These are phyloP conservation scores for Amauroascus niger DNA, from an alignment of 2,329 filamentous ascomycete genomes.

Conservation along the genomic window DNA sequence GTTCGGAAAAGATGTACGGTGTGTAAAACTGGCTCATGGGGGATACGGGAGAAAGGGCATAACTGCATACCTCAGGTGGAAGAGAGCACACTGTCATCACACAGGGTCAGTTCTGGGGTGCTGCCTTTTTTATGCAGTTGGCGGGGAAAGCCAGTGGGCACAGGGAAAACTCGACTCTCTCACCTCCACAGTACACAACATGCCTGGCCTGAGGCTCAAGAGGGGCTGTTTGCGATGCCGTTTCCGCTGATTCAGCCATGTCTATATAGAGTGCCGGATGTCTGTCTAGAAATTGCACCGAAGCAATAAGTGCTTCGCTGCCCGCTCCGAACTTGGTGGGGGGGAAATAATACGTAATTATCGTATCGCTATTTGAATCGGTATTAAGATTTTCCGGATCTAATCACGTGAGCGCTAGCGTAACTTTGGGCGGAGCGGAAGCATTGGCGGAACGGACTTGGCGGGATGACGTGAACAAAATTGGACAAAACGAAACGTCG, in stretches of 20 bases:
- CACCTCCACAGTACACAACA: conserved; percentile 54
- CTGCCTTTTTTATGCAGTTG: background rate
- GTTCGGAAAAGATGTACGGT: background rate
- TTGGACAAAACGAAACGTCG: no score
- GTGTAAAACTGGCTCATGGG: background rate
- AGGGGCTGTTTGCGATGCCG: conserved; percentile 8
- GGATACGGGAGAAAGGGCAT: background rate
- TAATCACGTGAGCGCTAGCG: no score
- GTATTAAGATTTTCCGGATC: background rate
- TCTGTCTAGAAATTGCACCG: background rate
- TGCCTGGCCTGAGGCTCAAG: conserved; percentile 43
- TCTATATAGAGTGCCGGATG: no score
- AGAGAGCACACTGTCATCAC: conserved; percentile 49
- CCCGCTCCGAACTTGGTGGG: background rate
- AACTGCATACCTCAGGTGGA: conserved; percentile 53
- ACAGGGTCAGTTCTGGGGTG: conserved; percentile 9
- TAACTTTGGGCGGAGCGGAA: no score
- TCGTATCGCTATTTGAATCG: background rate
- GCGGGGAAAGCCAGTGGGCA: conserved; percentile 6
- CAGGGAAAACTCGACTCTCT: conserved; percentile 17
- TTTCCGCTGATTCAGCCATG: conserved; percentile 17
- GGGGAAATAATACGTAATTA: background rate
- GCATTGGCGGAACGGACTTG: no score
- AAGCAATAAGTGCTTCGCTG: background rate
- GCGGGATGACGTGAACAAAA: no score